Evolutionary conservation across 176 grass and related monocot genomes (phyloP).

Genomic region (Eragrostis nindensis): DNA sequence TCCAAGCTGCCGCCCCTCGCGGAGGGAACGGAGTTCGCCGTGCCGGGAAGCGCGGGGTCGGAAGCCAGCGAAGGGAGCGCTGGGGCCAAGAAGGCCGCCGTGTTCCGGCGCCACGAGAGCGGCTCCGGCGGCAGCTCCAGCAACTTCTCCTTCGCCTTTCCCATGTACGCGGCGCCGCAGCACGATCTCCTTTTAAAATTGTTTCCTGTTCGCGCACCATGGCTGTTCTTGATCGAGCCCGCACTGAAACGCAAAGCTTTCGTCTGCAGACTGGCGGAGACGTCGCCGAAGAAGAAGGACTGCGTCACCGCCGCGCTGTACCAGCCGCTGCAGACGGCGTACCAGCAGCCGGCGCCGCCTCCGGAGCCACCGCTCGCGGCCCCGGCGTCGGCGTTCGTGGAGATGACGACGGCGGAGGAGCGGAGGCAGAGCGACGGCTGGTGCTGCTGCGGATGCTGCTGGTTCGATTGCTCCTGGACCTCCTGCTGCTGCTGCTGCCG

Average conservation of each 20-base stretch:
- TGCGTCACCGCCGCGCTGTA: slow-evolving; percentile 2
- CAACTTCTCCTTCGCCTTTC: slow-evolving; percentile 81
- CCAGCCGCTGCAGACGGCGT: slow-evolving; percentile 42
- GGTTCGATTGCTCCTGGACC: slow-evolving; percentile 45
- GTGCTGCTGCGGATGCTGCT: slow-evolving; percentile 49
- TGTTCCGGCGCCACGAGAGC: slow-evolving; percentile 37
- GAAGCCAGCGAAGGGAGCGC: background rate
- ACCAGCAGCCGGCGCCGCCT: background rate
- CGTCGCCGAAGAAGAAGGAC: slow-evolving; percentile 53
- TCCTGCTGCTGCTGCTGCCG: slow-evolving; percentile 30
- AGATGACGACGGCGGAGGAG: slow-evolving; percentile 58
- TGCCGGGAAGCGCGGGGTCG: slow-evolving; percentile 37
- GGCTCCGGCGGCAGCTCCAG: slow-evolving; percentile 57
- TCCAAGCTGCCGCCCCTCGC: slow-evolving; percentile 34
- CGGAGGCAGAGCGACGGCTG: slow-evolving; percentile 32
- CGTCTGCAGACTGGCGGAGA: slow-evolving; percentile 39
- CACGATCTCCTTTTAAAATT: background rate
- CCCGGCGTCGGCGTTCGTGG: slow-evolving; percentile 29
- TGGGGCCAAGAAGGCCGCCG: background rate
- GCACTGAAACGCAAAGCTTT: background rate
- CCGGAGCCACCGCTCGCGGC: background rate
- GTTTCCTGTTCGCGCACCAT: background rate
- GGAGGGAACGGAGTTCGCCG: background rate
- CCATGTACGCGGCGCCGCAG: slow-evolving; percentile 47
- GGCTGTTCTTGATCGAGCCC: background rate